Base-by-base conservation (phyloP, 495 filamentous ascomycete species). In the Pyrenopolyporus hunteri region DNA sequence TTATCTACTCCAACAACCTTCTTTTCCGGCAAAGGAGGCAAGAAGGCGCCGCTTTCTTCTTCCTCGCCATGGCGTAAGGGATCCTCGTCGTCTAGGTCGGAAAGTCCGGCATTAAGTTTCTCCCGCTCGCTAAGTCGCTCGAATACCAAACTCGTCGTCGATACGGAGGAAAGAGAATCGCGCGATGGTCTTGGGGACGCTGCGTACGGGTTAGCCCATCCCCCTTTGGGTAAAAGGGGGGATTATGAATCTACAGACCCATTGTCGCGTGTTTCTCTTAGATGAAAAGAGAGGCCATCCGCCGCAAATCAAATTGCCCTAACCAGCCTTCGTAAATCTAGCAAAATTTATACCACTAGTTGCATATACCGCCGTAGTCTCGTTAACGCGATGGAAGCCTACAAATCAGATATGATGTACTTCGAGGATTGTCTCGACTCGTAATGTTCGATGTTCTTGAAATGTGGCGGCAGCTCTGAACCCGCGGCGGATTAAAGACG, bases 81-180 rank as follows among this genome's bases (percentile, higher is more conserved):
- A 37, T 86, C 82, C 20, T 80, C 74, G 48, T 81, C 74, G 67
- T 83, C 76, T 9, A 70, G 36, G 16, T 70, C 66, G 37, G 56
- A 29, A 25, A 55, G 28, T 32, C 73, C 68, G 36, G 77, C 74
- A 45, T 60, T 60, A 28, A 51, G 69, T 25, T 71, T 78, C 48
- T 73, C 76, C 62, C 76, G 74, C 55, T 83, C 84, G 66, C 79
- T 76, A 55, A 92, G 82, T 51, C 86, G 84, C 52, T 93, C 90
- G 59, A 93, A 85, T 54, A 91, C 84, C 3, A 93, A 78, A 58
- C 88, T 91, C 23, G 87, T 90, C 22, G 89, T 91, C 25, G 89
- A 93, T 10, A 85, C 83, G 25, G 87, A 86, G 13, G 88, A 88
- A 6, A 81, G 69, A 6, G 89, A 88, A 59, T 83, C 84, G 48